phyloP scores from a whole-genome alignment of 345 rosid genomes.

The Melastoma malabathricum region DNA sequence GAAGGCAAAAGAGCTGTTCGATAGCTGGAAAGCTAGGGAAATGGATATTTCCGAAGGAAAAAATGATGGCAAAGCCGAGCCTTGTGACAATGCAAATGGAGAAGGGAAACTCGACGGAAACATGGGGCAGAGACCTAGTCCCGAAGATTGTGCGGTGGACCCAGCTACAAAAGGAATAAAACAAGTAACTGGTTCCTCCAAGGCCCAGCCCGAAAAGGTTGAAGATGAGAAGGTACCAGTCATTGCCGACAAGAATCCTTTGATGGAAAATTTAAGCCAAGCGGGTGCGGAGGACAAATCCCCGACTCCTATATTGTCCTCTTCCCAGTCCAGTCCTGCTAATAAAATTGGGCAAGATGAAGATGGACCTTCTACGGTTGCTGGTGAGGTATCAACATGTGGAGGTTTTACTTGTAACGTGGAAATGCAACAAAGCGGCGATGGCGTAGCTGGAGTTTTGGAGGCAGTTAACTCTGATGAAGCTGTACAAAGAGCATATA shows the following conservation, averaged over 20 bases:
- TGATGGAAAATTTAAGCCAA: conserved; percentile 12
- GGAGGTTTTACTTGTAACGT: conserved; percentile 17
- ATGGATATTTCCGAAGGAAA: conserved; percentile 15
- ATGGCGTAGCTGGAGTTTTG: conserved; percentile 24
- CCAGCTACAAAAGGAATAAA: conserved; percentile 17
- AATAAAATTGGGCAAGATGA: conserved; percentile 13
- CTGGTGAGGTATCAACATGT: conserved; percentile 11
- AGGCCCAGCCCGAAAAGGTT: conserved; percentile 17
- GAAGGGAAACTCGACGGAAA: conserved; percentile 14
- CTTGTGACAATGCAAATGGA: conserved; percentile 17
- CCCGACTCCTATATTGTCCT: conserved; percentile 13
- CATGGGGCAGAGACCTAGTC: conserved; percentile 21
- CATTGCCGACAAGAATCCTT: conserved; percentile 12
- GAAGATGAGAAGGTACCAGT: conserved; percentile 26
- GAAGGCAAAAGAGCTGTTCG: conserved; percentile 45
- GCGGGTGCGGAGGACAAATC: conserved; percentile 22
- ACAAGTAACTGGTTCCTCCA: conserved; percentile 23
- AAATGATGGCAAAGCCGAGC: conserved; percentile 17
- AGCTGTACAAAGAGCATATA: conserved; percentile 18
- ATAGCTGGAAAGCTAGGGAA: conserved; percentile 41
- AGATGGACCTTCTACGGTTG: conserved; percentile 22
- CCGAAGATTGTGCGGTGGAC: conserved; percentile 23
- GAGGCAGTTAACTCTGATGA: conserved; percentile 15
- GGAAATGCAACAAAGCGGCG: conserved; percentile 19
- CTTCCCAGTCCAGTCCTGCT: conserved; percentile 24